Evolutionary conservation across 352 stramenopile species (phyloP).

Genomic region (Phytophthora palmivora): DNA sequence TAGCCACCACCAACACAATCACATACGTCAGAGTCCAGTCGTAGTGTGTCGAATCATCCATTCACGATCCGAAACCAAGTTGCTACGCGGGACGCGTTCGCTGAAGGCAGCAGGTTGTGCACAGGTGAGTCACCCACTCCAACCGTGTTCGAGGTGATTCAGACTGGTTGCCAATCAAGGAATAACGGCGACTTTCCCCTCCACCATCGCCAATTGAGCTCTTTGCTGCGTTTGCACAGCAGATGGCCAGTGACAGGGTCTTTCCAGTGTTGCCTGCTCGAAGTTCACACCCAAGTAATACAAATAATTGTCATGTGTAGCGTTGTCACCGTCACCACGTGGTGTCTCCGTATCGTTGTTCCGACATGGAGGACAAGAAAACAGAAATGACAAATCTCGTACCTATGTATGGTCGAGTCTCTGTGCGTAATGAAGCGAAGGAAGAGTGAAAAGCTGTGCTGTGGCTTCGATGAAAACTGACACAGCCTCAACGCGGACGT

Average conservation of each 20-base stretch:
- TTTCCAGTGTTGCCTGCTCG: constrained; percentile 26
- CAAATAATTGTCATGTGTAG: too few species aligned
- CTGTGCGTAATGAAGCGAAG: constrained; percentile 1
- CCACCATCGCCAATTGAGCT: constrained; percentile 38
- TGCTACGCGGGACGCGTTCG: constrained; percentile 21
- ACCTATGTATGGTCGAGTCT: too few species aligned
- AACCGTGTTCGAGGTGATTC: constrained; percentile 6
- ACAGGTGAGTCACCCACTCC: neutral
- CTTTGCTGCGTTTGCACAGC: constrained; percentile 29
- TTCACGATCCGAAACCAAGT: constrained; percentile 31
- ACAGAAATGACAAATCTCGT: too few species aligned
- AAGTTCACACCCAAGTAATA: constrained; percentile 4
- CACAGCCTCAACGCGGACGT: constrained; percentile 5
- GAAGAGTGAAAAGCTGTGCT: constrained; percentile 20
- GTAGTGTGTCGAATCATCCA: constrained; percentile 57
- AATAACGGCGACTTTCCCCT: constrained; percentile 25
- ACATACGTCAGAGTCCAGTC: constrained; percentile 73
- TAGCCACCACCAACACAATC: constrained; percentile 53
- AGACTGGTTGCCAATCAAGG: constrained; percentile 27
- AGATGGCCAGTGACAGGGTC: constrained; percentile 20
- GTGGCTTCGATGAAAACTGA: constrained; percentile 10
- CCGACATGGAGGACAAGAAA: too few species aligned
- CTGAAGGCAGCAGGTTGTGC: constrained; percentile 12
- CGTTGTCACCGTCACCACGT: constrained; percentile 11
- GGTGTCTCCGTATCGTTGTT: constrained; percentile 7